A percentile compares a stretch with the other conserved stretches of the same genome.
Conservation (phyloP, 495 filamentous ascomycete genomes). For the Trichoderma asperelloides region DNA sequence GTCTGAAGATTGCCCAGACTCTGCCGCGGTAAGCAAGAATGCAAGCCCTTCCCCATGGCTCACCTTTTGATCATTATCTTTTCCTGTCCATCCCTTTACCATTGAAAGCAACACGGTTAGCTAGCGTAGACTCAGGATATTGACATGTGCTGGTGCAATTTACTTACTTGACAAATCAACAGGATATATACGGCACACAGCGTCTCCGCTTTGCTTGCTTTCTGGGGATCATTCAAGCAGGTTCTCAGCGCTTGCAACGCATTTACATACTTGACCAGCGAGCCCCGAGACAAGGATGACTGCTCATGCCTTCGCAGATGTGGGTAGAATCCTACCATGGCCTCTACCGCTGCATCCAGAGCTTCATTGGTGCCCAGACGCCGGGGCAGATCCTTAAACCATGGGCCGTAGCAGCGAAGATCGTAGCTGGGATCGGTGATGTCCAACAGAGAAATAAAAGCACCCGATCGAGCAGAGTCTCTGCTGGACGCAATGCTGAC, state of each 20-base stretch:
- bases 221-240: slow-evolving; percentile 29
- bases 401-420: slow-evolving; percentile 13
- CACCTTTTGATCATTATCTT: neutral
- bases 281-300: neutral
- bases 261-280: slow-evolving; percentile 14
- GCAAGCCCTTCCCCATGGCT: neutral
- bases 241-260: slow-evolving; percentile 20
- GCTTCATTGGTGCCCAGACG: slow-evolving; percentile 15
- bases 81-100: neutral
- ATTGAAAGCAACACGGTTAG: neutral
- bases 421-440: slow-evolving; percentile 16
- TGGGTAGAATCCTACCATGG: slow-evolving; percentile 10
- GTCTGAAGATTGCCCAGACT: neutral
- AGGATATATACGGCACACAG: slow-evolving; percentile 38
- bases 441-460: slow-evolving; percentile 13
- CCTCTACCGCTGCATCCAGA: slow-evolving; percentile 13
- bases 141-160: neutral
- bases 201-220: slow-evolving; percentile 31
- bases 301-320: slow-evolving; percentile 9
- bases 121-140: neutral
- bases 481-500: slow-evolving; percentile 4
- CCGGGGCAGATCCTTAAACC: slow-evolving; percentile 12
- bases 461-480: slow-evolving; percentile 1
- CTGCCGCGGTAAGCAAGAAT: neutral
- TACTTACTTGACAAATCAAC: slow-evolving; percentile 31